Percentiles rank a stretch among this genome's conserved stretches.
Evolutionary conservation across 306 rosid genomes (phyloP).

Genomic region (Dryas octopetala): DNA sequence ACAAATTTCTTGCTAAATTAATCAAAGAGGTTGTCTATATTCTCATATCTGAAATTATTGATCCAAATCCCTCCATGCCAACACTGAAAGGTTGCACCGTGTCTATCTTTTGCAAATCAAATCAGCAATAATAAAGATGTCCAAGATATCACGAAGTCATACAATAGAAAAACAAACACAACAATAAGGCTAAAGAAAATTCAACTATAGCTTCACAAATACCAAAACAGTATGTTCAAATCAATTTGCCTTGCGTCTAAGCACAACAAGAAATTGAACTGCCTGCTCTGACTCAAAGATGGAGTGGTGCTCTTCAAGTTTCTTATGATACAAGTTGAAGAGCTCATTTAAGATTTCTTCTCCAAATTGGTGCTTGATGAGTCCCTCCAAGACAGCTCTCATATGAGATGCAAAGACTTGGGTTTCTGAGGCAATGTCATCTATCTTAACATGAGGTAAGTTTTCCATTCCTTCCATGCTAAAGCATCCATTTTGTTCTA

Average conservation of each 20-base stretch:
- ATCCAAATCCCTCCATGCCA: too few relatives aligned
- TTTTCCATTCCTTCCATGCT: background rate
- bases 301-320: background rate
- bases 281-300: background rate
- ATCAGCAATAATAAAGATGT: background rate
- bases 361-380: conserved; percentile 12
- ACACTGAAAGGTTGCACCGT: too few relatives aligned
- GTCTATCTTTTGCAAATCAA: background rate
- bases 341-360: conserved; percentile 4
- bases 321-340: background rate
- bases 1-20: too few relatives aligned
- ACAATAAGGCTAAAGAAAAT: background rate
- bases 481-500: conserved; percentile 4
- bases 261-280: conserved; percentile 8
- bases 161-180: background rate
- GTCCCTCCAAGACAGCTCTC: conserved; percentile 6
- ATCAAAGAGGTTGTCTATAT: too few relatives aligned
- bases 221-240: background rate
- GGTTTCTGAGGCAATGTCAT: background rate
- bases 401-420: background rate
- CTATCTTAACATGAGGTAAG: background rate
- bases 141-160: background rate
- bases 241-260: conserved; percentile 13
- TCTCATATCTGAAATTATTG: too few relatives aligned
- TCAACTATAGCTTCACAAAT: background rate